phyloP scores from a whole-genome alignment of 257 asterid genomes.

The Parsonsia alboflavescens region DNA sequence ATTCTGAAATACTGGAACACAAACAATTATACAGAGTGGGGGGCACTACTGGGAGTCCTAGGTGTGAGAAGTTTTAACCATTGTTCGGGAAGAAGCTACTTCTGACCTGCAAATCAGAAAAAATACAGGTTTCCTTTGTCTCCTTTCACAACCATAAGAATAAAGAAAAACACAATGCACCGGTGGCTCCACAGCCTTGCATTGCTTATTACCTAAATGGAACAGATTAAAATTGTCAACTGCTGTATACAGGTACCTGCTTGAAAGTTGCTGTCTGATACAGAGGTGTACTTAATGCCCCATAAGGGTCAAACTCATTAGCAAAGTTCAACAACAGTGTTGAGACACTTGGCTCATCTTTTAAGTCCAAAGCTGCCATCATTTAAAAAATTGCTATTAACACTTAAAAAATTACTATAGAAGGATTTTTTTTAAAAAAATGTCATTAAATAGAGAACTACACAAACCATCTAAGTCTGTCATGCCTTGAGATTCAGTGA shows the following conservation, averaged over 20 bases:
- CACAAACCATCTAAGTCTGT: constrained; percentile 29
- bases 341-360: constrained; percentile 56
- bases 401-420: background rate
- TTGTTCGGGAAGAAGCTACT: background rate
- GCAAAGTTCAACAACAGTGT: constrained; percentile 81
- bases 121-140: background rate
- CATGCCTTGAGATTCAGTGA: constrained; percentile 27
- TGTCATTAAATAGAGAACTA: background rate
- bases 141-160: background rate
- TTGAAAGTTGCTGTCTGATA: constrained; percentile 98
- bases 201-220: background rate
- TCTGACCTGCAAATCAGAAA: background rate
- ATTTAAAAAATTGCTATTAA: constrained; percentile 1
- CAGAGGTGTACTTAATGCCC: constrained; percentile 82
- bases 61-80: background rate
- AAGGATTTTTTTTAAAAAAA: background rate
- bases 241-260: constrained; percentile 50
- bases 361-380: constrained; percentile 33
- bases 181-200: background rate
- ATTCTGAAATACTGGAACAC: background rate
- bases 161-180: background rate
- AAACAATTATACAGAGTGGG: background rate
- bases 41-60: background rate
- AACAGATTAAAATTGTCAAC: background rate
- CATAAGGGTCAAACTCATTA: constrained; percentile 85